These are phyloP conservation scores for Kokia cookei DNA, from an alignment of 441 rosid genomes.

Conservation along the genomic window DNA sequence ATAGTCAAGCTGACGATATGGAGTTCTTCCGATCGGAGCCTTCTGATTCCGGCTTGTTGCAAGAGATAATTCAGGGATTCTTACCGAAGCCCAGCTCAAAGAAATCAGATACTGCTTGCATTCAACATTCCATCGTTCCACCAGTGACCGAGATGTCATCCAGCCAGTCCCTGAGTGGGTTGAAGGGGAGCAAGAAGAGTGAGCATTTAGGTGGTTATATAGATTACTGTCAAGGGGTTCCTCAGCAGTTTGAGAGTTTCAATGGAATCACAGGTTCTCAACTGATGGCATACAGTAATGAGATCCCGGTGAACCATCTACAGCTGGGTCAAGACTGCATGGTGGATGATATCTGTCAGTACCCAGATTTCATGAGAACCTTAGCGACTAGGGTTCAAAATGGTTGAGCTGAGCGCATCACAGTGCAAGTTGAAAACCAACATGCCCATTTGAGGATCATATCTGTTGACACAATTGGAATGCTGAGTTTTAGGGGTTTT, in stretches of 20 bases:
- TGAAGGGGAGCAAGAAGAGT: slow-evolving; percentile 4
- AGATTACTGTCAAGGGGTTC: slow-evolving; percentile 9
- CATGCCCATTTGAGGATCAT: too few species aligned
- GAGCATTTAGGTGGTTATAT: slow-evolving; percentile 9
- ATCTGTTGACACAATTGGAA: too few species aligned
- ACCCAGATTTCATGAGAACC: slow-evolving; percentile 28
- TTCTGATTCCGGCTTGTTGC: slow-evolving; percentile 69
- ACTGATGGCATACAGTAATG: background rate
- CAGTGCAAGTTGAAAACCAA: background rate
- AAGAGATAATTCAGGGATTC: slow-evolving; percentile 73
- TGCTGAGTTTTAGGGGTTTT: background rate
- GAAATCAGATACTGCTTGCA: background rate
- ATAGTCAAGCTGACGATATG: background rate
- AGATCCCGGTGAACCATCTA: slow-evolving; percentile 3
- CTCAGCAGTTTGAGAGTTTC: slow-evolving; percentile 13
- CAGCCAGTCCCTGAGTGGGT: slow-evolving; percentile 1
- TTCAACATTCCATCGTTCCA: background rate
- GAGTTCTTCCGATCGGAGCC: slow-evolving; percentile 47
- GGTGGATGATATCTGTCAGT: slow-evolving; percentile 29
- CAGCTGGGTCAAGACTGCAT: slow-evolving; percentile 20
- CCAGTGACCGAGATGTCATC: slow-evolving; percentile 7
- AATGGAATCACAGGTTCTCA: slow-evolving; percentile 16
- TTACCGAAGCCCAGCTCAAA: slow-evolving; percentile 36
- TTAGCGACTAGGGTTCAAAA: slow-evolving; percentile 36
- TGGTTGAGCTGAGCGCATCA: slow-evolving; percentile 17